Evolutionary conservation across 2,329 filamentous ascomycete species (phyloP).

Genomic region (Penicillium corylophilum): DNA sequence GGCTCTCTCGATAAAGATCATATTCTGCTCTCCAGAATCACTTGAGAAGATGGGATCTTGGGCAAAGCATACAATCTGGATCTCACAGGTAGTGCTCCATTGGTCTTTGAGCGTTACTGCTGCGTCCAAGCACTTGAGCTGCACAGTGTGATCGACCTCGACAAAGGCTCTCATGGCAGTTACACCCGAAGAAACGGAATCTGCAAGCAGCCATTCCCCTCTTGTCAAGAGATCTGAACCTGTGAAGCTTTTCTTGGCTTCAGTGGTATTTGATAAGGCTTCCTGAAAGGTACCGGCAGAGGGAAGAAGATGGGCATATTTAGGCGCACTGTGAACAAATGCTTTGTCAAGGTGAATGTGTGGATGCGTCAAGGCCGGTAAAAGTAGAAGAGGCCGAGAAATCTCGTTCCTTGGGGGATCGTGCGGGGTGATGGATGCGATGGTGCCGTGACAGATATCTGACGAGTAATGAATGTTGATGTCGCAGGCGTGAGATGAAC

Average conservation of each 20-base stretch:
- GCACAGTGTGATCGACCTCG: constrained; percentile 65
- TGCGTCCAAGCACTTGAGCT: constrained; percentile 56
- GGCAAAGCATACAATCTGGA: constrained; percentile 71
- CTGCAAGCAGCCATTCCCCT: constrained; percentile 64
- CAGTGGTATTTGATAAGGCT: constrained; percentile 58
- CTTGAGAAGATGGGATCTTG: constrained; percentile 67
- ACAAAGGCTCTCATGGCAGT: constrained; percentile 70
- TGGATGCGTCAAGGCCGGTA: constrained; percentile 66
- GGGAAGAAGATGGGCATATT: constrained; percentile 61
- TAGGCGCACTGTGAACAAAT: constrained; percentile 37
- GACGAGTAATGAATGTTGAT: constrained; percentile 23
- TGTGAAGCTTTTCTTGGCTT: constrained; percentile 65
- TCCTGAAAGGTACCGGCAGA: constrained; percentile 62
- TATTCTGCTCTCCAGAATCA: constrained; percentile 53
- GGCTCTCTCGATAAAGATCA: constrained; percentile 50
- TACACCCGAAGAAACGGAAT: constrained; percentile 64
- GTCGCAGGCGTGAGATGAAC: constrained; percentile 33
- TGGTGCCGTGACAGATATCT: constrained; percentile 16
- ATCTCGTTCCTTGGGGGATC: constrained; percentile 3
- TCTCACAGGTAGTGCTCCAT: constrained; percentile 53
- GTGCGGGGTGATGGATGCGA: constrained; percentile 30
- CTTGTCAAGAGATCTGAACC: constrained; percentile 62
- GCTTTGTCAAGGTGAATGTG: constrained; percentile 68
- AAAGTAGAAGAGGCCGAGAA: constrained; percentile 28
- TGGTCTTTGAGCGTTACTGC: constrained; percentile 58